Conservation (phyloP, 495 filamentous ascomycete genomes). For the Margaritispora aquatica region DNA sequence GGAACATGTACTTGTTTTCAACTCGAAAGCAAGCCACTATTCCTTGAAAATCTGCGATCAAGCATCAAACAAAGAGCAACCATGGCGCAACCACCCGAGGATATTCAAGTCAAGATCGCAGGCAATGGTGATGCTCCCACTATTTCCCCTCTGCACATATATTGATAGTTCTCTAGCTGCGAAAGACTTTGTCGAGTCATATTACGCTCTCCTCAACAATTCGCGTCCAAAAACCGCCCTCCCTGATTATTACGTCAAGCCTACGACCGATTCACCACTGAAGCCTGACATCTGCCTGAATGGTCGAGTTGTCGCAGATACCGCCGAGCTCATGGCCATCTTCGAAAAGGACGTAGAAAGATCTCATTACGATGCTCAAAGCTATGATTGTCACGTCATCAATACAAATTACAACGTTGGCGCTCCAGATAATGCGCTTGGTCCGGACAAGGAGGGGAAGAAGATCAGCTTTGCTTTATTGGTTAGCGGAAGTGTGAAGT, state of each 20-base stretch:
- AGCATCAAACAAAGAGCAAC: neutral
- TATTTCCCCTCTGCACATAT: neutral
- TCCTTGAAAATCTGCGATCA: neutral
- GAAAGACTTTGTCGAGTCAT: conserved; percentile 20
- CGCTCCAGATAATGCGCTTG: conserved; percentile 24
- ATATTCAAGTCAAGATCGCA: conserved; percentile 20
- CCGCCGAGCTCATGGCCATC: conserved; percentile 15
- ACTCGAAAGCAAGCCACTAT: neutral
- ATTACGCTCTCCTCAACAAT: conserved; percentile 20
- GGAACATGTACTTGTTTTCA: neutral
- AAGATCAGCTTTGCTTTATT: conserved; percentile 65
- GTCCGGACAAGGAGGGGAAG: conserved; percentile 30
- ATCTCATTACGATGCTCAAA: conserved; percentile 50
- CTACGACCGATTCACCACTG: conserved; percentile 9
- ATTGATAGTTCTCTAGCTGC: conserved; percentile 18
- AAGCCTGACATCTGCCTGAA: conserved; percentile 24
- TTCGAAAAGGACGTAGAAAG: conserved; percentile 18
- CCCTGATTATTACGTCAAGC: conserved; percentile 19
- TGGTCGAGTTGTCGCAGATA: conserved; percentile 17
- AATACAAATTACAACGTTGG: conserved; percentile 53
- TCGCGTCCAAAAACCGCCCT: conserved; percentile 3
- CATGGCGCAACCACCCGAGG: conserved; percentile 18
- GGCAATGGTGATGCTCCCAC: conserved; percentile 8
- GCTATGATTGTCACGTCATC: conserved; percentile 67
- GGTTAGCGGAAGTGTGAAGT: conserved; percentile 61